Conservation (phyloP, 2,329 filamentous ascomycete species). For the Colletotrichum tabaci region DNA sequence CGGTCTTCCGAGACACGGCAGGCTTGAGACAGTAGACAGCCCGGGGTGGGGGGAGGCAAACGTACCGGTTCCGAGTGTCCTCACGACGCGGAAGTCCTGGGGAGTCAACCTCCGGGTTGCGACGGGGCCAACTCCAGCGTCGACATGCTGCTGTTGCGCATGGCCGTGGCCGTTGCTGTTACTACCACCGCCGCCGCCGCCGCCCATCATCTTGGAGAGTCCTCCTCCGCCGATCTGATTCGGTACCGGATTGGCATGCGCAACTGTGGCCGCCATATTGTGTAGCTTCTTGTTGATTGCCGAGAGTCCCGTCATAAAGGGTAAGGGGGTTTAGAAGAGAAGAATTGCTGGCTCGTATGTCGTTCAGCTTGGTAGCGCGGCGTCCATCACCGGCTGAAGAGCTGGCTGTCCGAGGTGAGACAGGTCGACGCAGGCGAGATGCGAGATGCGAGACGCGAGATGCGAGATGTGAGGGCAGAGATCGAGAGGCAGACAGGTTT, state of each 20-base stretch:
- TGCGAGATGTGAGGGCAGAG: background rate
- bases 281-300: slow-evolving; percentile 38
- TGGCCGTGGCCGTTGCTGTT: slow-evolving; percentile 27
- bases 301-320: slow-evolving; percentile 38
- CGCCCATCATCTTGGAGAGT: slow-evolving; percentile 39
- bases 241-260: slow-evolving; percentile 31
- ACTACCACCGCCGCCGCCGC: slow-evolving; percentile 9
- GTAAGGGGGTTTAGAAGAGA: background rate
- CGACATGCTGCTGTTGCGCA: slow-evolving; percentile 33
- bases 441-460: background rate
- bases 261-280: slow-evolving; percentile 41
- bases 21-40: slow-evolving; percentile 16
- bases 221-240: slow-evolving; percentile 39
- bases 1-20: slow-evolving; percentile 19
- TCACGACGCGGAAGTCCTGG: slow-evolving; percentile 79
- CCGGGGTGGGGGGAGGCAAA: slow-evolving; percentile 24
- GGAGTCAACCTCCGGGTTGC: slow-evolving; percentile 50
- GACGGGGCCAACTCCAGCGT: slow-evolving; percentile 40
- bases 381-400: slow-evolving; percentile 27
- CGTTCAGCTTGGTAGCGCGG: slow-evolving; percentile 26
- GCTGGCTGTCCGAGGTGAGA: slow-evolving; percentile 8
- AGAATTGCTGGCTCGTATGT: slow-evolving; percentile 11
- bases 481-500: background rate
- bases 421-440: background rate
- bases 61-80: slow-evolving; percentile 83